These are phyloP conservation scores for Zychaea mexicana DNA, from an alignment of 371 early-diverging fungal genomes.

Conservation along the genomic window DNA sequence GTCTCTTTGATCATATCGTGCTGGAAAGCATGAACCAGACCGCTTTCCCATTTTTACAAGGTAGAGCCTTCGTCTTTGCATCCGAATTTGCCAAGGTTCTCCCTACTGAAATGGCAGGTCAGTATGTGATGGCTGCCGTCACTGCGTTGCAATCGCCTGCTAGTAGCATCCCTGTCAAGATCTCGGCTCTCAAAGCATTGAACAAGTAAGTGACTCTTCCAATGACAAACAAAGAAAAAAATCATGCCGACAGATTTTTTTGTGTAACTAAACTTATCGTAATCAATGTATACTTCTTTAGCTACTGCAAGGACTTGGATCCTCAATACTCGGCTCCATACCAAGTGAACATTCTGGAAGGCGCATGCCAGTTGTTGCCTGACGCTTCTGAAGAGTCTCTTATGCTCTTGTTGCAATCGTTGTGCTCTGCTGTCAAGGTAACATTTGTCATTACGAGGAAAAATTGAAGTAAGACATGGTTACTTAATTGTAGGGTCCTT, in stretches of 20 bases:
- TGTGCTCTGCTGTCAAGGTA: constrained; percentile 72
- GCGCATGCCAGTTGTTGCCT: constrained; percentile 63
- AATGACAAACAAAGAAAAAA: too few species aligned
- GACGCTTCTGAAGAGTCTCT: constrained; percentile 78
- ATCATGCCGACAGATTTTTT: too few species aligned
- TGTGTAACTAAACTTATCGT: background rate
- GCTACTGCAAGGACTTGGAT: constrained; percentile 67
- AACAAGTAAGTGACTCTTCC: constrained; percentile 53
- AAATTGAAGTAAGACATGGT: background rate
- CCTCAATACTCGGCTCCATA: constrained; percentile 61
- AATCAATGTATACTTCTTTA: too few species aligned
- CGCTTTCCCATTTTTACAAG: constrained; percentile 84
- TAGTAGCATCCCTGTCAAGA: constrained; percentile 67
- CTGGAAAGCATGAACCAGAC: constrained; percentile 60
- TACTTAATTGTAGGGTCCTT: background rate
- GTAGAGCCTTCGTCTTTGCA: constrained; percentile 87
- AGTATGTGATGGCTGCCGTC: constrained; percentile 76
- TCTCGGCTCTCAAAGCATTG: constrained; percentile 82
- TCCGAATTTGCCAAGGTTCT: constrained; percentile 79
- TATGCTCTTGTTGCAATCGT: constrained; percentile 78
- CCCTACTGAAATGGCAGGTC: constrained; percentile 64
- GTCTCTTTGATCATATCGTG: constrained; percentile 81
- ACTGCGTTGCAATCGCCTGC: constrained; percentile 64
- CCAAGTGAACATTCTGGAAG: constrained; percentile 72
- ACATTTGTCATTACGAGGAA: background rate